Evolutionary conservation across 208 protist genomes (phyloP), one percentile per base, ranked within the genome.

Genomic region (Crithidia bombi): DNA sequence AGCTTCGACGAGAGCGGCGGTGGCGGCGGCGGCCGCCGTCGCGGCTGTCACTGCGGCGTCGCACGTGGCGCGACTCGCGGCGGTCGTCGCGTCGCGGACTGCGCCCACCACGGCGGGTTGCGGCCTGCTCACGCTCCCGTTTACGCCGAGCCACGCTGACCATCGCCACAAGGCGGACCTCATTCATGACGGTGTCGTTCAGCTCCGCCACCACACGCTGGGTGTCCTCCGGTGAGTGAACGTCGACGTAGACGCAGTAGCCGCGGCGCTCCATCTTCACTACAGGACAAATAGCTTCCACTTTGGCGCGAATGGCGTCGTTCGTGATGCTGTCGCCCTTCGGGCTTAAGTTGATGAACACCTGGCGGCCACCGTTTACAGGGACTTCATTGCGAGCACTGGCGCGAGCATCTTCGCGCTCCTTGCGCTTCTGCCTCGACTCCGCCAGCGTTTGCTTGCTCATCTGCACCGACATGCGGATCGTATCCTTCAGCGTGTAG

Each of bases 341-440:
- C 3, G 87, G 85, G 26, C 87, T 85, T 21, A 93, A 67, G 46
- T 80, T 86, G 25, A 93, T 65, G 56, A 91, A 93, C 2, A 93
- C 50, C 44, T 77, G 67, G 30, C 51, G 30, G 47, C 28, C 67
- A 5, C 54, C 59, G 25, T 56, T 62, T 28, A 52, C 65, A 15
- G 36, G 51, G 4, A 33, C 38, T 50, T 15, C 50, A 15, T 5
- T 15, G 44, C 25, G 54, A 3, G n/a, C 30, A 25, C 21, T 28
- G 25, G 14, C 63, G 57, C 51, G 58, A 39, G 4, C 43, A 50
- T 73, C 54, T 52, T 76, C 57, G 21, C 73, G 72, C 57, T 59
- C 47, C 38, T 63, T 47, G 41, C 62, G 63, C 14, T 47, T 32
- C 69, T 78, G 67, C 54, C 39, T 51, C 46, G 52, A 38, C 78